These are phyloP conservation scores for Lepraria neglecta DNA, from an alignment of 495 filamentous ascomycete species.

Conservation along the genomic window DNA sequence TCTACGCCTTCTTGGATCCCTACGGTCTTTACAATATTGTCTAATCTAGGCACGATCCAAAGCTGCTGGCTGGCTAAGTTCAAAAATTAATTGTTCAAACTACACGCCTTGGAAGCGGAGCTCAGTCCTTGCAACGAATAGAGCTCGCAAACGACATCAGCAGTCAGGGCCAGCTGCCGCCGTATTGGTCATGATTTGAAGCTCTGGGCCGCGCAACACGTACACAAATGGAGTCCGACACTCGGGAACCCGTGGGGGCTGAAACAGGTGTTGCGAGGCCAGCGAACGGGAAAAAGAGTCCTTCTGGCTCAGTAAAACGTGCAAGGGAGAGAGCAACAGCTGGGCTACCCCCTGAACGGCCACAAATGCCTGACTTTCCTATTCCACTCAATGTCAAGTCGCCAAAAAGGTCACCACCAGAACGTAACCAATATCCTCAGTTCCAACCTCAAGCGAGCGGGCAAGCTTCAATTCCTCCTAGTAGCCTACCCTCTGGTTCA, in stretches of 20 bases:
- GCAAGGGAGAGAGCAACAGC: slow-evolving; percentile 50
- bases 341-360: slow-evolving; percentile 38
- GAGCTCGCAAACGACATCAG: not conserved
- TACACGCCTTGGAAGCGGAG: not conserved
- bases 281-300: slow-evolving; percentile 21
- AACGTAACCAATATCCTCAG: slow-evolving; percentile 8
- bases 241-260: slow-evolving; percentile 11
- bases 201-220: not conserved
- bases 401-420: slow-evolving; percentile 14
- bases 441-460: slow-evolving; percentile 4
- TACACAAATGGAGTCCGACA: slow-evolving; percentile 22
- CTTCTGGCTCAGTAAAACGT: slow-evolving; percentile 41
- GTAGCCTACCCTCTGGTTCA: not conserved
- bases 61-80: slow-evolving; percentile 10
- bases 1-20: not conserved
- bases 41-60: slow-evolving; percentile 1
- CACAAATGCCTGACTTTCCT: slow-evolving; percentile 16
- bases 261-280: slow-evolving; percentile 9
- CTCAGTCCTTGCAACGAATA: not conserved
- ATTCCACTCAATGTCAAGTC: slow-evolving; percentile 32
- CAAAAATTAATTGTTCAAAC: slow-evolving; percentile 3
- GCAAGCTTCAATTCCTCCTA: not conserved
- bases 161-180: not conserved
- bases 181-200: slow-evolving; percentile 12
- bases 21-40: slow-evolving; percentile 11